Evolutionary conservation across 805 yeast species (phyloP).

Genomic region (Barnettozyma siamensis): DNA sequence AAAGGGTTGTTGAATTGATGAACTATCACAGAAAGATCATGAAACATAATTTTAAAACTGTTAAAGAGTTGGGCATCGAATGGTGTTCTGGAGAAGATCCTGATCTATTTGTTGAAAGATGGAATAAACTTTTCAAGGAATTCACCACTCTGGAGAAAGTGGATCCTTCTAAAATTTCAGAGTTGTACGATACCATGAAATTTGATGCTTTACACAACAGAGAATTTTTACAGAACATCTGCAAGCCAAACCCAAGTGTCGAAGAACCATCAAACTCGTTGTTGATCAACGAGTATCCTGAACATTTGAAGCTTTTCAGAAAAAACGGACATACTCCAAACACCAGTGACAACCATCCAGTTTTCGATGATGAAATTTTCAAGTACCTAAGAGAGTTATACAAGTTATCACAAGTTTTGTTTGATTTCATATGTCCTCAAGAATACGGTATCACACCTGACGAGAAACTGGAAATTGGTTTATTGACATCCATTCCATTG

Average conservation of each 20-base stretch:
- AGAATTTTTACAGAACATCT: constrained; percentile 77
- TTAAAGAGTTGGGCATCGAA: constrained; percentile 58
- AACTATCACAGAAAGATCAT: constrained; percentile 79
- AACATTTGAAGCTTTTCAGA: constrained; percentile 23
- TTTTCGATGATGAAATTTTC: constrained; percentile 76
- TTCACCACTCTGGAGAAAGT: constrained; percentile 91
- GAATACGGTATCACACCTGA: constrained; percentile 96
- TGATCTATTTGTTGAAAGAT: constrained; percentile 80
- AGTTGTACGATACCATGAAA: constrained; percentile 96
- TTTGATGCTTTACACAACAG: constrained; percentile 96
- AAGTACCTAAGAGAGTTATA: constrained; percentile 83
- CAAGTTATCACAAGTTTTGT: constrained; percentile 82
- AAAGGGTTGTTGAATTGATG: constrained; percentile 93
- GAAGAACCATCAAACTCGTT: constrained; percentile 26
- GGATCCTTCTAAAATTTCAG: constrained; percentile 95
- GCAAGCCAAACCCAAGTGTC: constrained; percentile 53
- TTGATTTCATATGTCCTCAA: constrained; percentile 97
- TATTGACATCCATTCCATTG: constrained; percentile 87
- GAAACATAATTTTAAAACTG: constrained; percentile 69
- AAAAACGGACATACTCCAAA: constrained; percentile 12
- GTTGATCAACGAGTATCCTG: constrained; percentile 25
- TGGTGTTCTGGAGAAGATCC: constrained; percentile 99
- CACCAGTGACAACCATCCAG: constrained; percentile 32
- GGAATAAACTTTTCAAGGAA: constrained; percentile 95
- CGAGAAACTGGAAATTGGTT: constrained; percentile 93